Conservation (phyloP, 352 stramenopile species). For the Globisporangium nodosum region DNA sequence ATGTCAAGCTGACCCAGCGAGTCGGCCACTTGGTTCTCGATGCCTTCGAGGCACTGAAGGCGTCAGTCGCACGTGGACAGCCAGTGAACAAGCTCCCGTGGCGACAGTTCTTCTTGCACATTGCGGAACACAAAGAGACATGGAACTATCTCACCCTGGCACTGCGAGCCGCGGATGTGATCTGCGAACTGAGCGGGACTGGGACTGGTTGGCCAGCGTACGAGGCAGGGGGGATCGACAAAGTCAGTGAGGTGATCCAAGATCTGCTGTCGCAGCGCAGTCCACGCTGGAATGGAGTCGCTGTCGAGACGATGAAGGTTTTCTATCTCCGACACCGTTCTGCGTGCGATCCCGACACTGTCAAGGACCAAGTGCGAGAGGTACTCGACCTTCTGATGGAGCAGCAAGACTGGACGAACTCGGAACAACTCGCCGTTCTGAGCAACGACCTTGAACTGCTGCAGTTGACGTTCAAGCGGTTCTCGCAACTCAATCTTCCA, state of each 20-base stretch:
- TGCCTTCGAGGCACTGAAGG: constrained; percentile 24
- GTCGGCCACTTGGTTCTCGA: constrained; percentile 63
- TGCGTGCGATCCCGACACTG: not conserved
- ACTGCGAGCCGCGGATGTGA: constrained; percentile 30
- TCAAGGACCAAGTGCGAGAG: constrained; percentile 1
- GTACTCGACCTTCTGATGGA: constrained; percentile 26
- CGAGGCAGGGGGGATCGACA: constrained; percentile 1
- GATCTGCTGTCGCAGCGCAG: constrained; percentile 21
- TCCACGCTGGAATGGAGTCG: constrained; percentile 38
- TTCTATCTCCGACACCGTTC: constrained; percentile 13
- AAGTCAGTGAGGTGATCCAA: constrained; percentile 14
- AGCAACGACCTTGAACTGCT: constrained; percentile 22
- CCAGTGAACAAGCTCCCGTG: not conserved
- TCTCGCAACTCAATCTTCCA: constrained; percentile 32
- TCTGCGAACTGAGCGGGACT: constrained; percentile 2
- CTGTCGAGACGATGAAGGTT: constrained; percentile 42
- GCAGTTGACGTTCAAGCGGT: constrained; percentile 21
- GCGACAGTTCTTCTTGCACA: constrained; percentile 18
- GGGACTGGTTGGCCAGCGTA: not conserved
- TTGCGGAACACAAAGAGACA: constrained; percentile 17
- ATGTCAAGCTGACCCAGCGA: constrained; percentile 34
- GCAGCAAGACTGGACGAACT: constrained; percentile 45
- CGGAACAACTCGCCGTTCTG: constrained; percentile 28
- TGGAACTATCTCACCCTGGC: constrained; percentile 48
- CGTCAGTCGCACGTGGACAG: not conserved